Evolutionary conservation across 1,284 basidiomycete genomes (phyloP).

Genomic region (Heterobasidion occidentale): DNA sequence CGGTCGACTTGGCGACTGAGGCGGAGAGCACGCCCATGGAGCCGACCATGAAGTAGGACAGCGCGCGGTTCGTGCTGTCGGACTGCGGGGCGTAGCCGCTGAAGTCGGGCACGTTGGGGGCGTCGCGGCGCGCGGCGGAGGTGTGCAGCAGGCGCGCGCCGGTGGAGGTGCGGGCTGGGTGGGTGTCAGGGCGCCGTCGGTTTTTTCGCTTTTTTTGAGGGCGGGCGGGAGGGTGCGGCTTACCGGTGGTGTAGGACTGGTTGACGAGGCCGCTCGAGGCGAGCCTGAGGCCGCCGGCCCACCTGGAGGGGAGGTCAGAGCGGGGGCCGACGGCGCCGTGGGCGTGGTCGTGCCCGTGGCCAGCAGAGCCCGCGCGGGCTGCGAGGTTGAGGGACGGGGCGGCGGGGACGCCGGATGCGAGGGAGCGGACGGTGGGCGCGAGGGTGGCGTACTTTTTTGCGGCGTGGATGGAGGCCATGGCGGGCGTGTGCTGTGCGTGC

Average conservation of each 20-base stretch:
- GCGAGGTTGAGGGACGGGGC: conserved; percentile 67
- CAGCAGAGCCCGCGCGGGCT: conserved; percentile 49
- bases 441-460: conserved; percentile 79
- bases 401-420: conserved; percentile 66
- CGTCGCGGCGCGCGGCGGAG: conserved; percentile 54
- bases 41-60: conserved; percentile 98
- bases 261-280: conserved; percentile 50
- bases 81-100: conserved; percentile 74
- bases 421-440: conserved; percentile 71
- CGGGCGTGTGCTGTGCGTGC: conserved; percentile 7
- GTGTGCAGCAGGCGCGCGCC: conserved; percentile 63
- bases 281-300: conserved; percentile 50
- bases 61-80: conserved; percentile 68
- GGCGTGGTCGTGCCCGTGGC: conserved; percentile 53
- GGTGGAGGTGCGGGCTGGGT: conserved; percentile 49
- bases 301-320: conserved; percentile 59
- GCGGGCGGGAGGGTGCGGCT: conserved; percentile 20
- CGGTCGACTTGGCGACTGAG: conserved; percentile 88
- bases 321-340: conserved; percentile 46
- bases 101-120: conserved; percentile 85
- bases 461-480: conserved; percentile 50
- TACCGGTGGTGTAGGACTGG: conserved; percentile 67
- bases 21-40: conserved; percentile 92
- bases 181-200: conserved; percentile 22
- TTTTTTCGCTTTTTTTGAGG: not conserved